Conservation (phyloP, 495 filamentous ascomycete genomes). For the Articulospora tetracladia region DNA sequence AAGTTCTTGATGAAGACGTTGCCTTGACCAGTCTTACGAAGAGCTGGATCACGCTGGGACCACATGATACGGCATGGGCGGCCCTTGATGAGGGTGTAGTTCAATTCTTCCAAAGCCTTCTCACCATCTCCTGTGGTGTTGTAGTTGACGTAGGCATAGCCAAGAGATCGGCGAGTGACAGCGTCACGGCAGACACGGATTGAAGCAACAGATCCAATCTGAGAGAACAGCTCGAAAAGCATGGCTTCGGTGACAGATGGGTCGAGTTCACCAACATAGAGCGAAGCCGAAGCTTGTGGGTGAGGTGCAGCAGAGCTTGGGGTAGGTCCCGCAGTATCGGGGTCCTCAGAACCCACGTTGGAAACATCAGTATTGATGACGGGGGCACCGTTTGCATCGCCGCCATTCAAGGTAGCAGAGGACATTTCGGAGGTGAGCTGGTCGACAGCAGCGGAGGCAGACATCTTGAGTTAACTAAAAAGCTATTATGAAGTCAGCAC, state of each 20-base stretch:
- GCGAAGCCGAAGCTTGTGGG: constrained; percentile 87
- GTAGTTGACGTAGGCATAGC: constrained; percentile 99
- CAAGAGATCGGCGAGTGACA: constrained; percentile 96
- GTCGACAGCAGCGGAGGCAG: constrained; percentile 61
- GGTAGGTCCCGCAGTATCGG: constrained; percentile 57
- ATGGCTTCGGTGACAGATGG: constrained; percentile 97
- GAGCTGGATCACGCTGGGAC: constrained; percentile 98
- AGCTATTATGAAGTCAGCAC: constrained; percentile 15
- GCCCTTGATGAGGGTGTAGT: constrained; percentile 99
- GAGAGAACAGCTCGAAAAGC: constrained; percentile 99
- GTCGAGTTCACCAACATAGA: constrained; percentile 99
- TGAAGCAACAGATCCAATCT: constrained; percentile 97
- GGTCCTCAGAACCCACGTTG: constrained; percentile 46
- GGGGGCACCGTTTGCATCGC: constrained; percentile 56
- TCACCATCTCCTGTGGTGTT: constrained; percentile 95
- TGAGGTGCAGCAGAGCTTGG: constrained; percentile 66
- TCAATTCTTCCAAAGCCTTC: constrained; percentile 97
- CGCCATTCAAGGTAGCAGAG: constrained; percentile 56
- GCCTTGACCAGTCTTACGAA: constrained; percentile 98
- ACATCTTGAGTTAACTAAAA: constrained; percentile 48
- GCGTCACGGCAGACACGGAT: constrained; percentile 99
- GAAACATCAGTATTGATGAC: constrained; percentile 64
- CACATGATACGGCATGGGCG: constrained; percentile 99
- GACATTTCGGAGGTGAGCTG: constrained; percentile 63
- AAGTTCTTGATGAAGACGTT: constrained; percentile 99